Evolutionary conservation across 139 green algal genomes (phyloP).

Genomic region (Ettlia oleoabundans): DNA sequence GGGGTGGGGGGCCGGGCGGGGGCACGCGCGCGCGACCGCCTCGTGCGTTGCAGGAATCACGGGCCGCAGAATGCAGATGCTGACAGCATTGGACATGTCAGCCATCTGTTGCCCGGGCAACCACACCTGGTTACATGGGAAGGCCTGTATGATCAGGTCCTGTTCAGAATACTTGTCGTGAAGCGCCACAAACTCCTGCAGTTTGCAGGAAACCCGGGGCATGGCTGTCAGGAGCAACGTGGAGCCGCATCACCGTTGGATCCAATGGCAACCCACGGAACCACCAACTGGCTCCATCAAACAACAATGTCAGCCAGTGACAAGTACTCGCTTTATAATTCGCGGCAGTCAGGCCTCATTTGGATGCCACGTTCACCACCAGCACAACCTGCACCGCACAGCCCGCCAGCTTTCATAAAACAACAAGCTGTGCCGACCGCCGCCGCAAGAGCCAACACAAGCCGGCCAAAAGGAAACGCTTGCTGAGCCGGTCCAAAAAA

Average conservation of each 20-base stretch:
- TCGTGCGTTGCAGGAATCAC: background rate
- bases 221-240: background rate
- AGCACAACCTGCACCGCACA: slow-evolving; percentile 52
- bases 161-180: slow-evolving; percentile 42
- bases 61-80: too few relatives aligned
- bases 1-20: too few relatives aligned
- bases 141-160: slow-evolving; percentile 39
- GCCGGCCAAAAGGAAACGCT: background rate
- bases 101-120: too few relatives aligned
- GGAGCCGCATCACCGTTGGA: background rate
- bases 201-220: too few relatives aligned
- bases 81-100: background rate
- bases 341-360: slow-evolving; percentile 42
- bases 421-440: too few relatives aligned
- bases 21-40: background rate
- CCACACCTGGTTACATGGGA: slow-evolving; percentile 55
- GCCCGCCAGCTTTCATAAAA: too few relatives aligned
- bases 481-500: too few relatives aligned
- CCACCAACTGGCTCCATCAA: background rate
- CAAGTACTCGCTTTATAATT: slow-evolving; percentile 14
- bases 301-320: background rate
- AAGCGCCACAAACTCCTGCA: slow-evolving; percentile 44
- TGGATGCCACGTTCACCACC: slow-evolving; percentile 49
- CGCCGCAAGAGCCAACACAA: background rate
- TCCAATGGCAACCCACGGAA: background rate